Evolutionary conservation across 306 rosid species (phyloP).

Genomic region (barrel medic (Medicago truncatula)): DNA sequence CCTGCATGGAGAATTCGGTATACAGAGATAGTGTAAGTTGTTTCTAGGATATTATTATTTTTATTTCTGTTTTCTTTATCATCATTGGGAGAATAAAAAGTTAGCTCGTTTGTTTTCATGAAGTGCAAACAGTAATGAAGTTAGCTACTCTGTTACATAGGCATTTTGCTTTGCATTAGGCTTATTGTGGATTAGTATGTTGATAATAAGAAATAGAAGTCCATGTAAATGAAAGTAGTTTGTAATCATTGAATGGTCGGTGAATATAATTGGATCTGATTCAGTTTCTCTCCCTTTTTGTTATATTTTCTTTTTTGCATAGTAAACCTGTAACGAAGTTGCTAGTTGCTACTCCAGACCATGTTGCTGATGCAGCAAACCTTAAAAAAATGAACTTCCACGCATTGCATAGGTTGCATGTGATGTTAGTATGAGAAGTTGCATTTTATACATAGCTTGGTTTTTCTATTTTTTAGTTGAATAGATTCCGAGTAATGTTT

Average conservation of each 20-base stretch:
- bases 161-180: conserved; percentile 9
- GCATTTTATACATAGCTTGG: neutral
- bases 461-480: conserved; percentile 26
- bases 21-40: conserved; percentile 85
- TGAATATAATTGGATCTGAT: neutral
- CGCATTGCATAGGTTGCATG: conserved; percentile 15
- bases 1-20: conserved; percentile 93
- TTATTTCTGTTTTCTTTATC: neutral
- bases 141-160: conserved; percentile 19
- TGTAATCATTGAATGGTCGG: conserved; percentile 2
- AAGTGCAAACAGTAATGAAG: conserved; percentile 28
- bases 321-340: conserved; percentile 25
- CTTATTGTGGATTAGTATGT: conserved; percentile 11
- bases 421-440: conserved; percentile 27
- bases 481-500: conserved; percentile 34
- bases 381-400: conserved; percentile 22
- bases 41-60: neutral
- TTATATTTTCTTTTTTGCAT: no score
- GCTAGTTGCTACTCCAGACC: conserved; percentile 13
- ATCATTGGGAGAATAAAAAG: neutral
- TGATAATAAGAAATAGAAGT: conserved; percentile 31
- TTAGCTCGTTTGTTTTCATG: conserved; percentile 2
- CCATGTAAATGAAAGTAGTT: conserved; percentile 26
- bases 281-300: no score
- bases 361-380: neutral